Evolutionary conservation across 2,329 filamentous ascomycete genomes (phyloP).

Genomic region (Pseudohalonectria lignicola): DNA sequence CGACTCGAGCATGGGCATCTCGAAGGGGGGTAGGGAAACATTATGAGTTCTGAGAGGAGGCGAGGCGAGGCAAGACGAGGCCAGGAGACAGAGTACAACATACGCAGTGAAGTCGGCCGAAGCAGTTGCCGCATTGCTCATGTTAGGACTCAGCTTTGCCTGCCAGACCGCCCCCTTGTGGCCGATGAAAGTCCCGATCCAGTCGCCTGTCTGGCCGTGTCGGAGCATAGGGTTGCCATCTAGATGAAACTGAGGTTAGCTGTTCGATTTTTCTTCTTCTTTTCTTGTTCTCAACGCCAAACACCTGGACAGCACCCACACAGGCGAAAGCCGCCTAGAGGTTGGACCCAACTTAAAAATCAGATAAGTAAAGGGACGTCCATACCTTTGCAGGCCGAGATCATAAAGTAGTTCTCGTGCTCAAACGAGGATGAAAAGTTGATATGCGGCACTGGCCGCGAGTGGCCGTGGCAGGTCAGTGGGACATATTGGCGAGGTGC

Average conservation of each 20-base stretch:
- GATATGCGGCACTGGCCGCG: slow-evolving; percentile 81
- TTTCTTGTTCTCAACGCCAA: no score
- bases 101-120: slow-evolving; percentile 94
- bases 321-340: no score
- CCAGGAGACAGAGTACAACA: no score
- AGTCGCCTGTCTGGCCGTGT: slow-evolving; percentile 90
- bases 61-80: no score
- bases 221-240: slow-evolving; percentile 98
- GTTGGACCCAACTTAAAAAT: no score
- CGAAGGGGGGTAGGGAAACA: no score
- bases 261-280: not conserved
- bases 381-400: slow-evolving; percentile 92
- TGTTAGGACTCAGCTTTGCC: slow-evolving; percentile 79
- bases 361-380: no score
- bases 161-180: slow-evolving; percentile 99
- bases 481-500: slow-evolving; percentile 58
- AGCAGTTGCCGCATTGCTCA: slow-evolving; percentile 78
- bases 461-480: slow-evolving; percentile 89
- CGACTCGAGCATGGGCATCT: no score
- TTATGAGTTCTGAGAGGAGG: no score
- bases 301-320: no score
- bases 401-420: slow-evolving; percentile 79
- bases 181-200: slow-evolving; percentile 96
- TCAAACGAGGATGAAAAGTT: slow-evolving; percentile 78
- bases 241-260: slow-evolving; percentile 20